Conservation (phyloP, 306 rosid species). For the Pterocarpus santalinus region DNA sequence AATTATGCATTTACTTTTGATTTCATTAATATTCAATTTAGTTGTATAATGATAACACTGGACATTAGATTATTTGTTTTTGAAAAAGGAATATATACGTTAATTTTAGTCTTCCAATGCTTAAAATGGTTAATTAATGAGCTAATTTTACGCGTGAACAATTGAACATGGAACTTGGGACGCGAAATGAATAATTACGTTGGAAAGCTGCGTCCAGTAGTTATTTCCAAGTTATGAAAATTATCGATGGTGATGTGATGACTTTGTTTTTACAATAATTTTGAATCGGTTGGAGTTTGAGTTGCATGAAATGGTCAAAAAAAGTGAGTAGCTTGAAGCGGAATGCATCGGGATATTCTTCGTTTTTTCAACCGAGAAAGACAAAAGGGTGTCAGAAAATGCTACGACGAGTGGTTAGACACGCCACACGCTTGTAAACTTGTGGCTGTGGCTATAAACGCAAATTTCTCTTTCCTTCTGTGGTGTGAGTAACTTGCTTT, state of each 20-base stretch:
- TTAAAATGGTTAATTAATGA: constrained; percentile 15
- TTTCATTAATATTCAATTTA: neutral
- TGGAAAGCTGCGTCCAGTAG: neutral
- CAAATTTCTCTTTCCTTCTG: constrained; percentile 1
- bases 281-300: neutral
- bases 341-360: neutral
- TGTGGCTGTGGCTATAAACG: constrained; percentile 39
- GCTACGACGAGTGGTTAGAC: constrained; percentile 25
- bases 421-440: constrained; percentile 33
- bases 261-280: neutral
- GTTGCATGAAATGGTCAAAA: constrained; percentile 7
- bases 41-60: neutral
- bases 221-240: constrained; percentile 19
- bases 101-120: neutral
- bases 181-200: constrained; percentile 2
- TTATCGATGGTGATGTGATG: neutral
- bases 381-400: constrained; percentile 54
- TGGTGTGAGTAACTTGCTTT: constrained; percentile 27
- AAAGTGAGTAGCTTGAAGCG: constrained; percentile 12
- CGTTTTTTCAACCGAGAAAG: constrained; percentile 19
- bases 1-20: neutral
- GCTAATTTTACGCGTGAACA: neutral
- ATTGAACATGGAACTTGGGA: constrained; percentile 18
- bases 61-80: no score
- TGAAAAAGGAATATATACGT: no score